Conservation (phyloP, 805 yeast genomes). For the Yamadazyma takamatsuzukensis region DNA sequence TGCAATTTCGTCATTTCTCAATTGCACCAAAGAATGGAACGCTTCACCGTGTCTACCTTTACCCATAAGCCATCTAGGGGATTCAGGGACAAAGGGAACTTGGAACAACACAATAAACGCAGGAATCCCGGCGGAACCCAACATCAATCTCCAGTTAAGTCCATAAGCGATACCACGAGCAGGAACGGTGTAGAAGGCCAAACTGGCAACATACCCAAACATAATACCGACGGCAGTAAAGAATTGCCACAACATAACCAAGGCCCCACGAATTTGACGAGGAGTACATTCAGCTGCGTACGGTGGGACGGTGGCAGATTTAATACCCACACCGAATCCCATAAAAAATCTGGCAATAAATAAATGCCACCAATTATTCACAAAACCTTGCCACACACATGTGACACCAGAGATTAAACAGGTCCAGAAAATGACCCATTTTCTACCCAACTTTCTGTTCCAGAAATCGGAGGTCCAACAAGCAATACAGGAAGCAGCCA, state of each 20-base stretch:
- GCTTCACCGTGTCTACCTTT: slow-evolving; percentile 52
- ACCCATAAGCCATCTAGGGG: slow-evolving; percentile 67
- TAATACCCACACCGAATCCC: slow-evolving; percentile 66
- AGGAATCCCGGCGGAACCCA: slow-evolving; percentile 56
- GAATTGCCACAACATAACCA: slow-evolving; percentile 71
- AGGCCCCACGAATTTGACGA: slow-evolving; percentile 55
- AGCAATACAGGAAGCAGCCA: slow-evolving; percentile 53
- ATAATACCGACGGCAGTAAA: slow-evolving; percentile 71
- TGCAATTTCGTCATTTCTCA: slow-evolving; percentile 45
- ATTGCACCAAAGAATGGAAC: slow-evolving; percentile 41
- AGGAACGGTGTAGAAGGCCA: slow-evolving; percentile 57
- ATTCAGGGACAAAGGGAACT: slow-evolving; percentile 60
- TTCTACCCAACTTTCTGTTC: slow-evolving; percentile 54
- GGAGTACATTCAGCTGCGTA: slow-evolving; percentile 64
- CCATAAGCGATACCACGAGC: slow-evolving; percentile 42
- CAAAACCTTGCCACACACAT: slow-evolving; percentile 67
- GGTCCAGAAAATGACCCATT: slow-evolving; percentile 57
- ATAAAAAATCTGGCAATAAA: slow-evolving; percentile 55
- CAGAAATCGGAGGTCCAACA: slow-evolving; percentile 59
- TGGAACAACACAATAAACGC: slow-evolving; percentile 50
- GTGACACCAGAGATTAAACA: slow-evolving; percentile 56
- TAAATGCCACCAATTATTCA: slow-evolving; percentile 58
- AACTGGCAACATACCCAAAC: slow-evolving; percentile 59
- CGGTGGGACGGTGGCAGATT: slow-evolving; percentile 66
- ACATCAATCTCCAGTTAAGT: slow-evolving; percentile 61